Evolutionary conservation across 2,329 filamentous ascomycete species (phyloP), one percentile per base, ranked within the genome.

Genomic region (Penicillium sp.): DNA sequence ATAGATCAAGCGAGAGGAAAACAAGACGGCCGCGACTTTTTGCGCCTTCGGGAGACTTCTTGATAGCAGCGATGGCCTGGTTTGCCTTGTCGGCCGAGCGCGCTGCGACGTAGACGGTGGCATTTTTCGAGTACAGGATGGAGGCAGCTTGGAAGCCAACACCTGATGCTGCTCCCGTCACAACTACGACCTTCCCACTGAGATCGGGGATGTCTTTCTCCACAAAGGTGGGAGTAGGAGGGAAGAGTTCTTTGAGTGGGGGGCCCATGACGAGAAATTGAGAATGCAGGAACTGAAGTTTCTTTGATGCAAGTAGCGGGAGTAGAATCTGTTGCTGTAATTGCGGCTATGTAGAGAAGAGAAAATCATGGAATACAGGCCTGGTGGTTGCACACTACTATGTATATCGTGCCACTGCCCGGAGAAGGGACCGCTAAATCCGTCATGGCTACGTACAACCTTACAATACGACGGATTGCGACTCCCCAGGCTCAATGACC

Each of bases 71-170:
- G 47, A 85, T 79, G 43, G 79, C 79, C 0, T 65, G 58, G 2
- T 67, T 65, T 8, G 72, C 79, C 57, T 79, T 80, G 12, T 73
- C 65, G 28, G 71, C 63, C 3, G 68, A 77, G 28, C 82, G 79
- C 1, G 76, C 76, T 3, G 81, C 80, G 30, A 83, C 66, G 66
- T 83, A 84, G 21, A 85, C 77, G 1, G 71, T 81, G 33, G 74
- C 81, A 56, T 82, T 80, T 33, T 74, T 76, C 9, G 69, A 66
- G 67, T 85, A 85, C 9, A 86, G 72, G 3, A 85, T 75, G 40
- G 76, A 75, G 21, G 71, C 72, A 20, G 84, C 71, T 60, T 83
- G 78, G 35, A 77, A 74, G 21, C 74, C 77, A 4, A 56, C 24
- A 8, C 54, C 47, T 7, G 24, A 30, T 3, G 47, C 33, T 18